Evolutionary conservation across 352 stramenopile genomes (phyloP).

Genomic region (Phytophthora podocarpi): DNA sequence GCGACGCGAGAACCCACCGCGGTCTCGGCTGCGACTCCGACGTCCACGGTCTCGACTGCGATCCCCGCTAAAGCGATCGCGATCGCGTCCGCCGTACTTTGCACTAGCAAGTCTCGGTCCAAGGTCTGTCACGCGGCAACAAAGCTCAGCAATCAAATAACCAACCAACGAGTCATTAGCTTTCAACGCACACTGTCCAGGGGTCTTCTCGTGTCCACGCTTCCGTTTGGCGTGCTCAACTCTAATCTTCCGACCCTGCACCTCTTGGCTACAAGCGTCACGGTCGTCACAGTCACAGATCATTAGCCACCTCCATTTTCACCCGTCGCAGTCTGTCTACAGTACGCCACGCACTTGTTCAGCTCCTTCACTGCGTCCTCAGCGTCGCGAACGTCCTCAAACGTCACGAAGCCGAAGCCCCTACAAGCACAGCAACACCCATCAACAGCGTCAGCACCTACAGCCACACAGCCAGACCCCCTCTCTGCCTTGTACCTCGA

Average conservation of each 20-base stretch:
- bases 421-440: slow-evolving; percentile 25
- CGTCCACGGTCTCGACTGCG: slow-evolving; percentile 53
- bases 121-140: slow-evolving; percentile 46
- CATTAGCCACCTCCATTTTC: slow-evolving; percentile 1
- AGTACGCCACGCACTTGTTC: slow-evolving; percentile 57
- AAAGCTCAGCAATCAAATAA: not conserved
- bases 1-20: slow-evolving; percentile 45
- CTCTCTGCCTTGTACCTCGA: slow-evolving; percentile 45
- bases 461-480: no score
- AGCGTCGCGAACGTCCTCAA: slow-evolving; percentile 76
- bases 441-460: not conserved
- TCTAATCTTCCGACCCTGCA: slow-evolving; percentile 71
- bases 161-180: not conserved
- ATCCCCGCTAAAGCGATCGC: slow-evolving; percentile 47
- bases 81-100: slow-evolving; percentile 66
- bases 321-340: no score
- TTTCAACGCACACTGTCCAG: slow-evolving; percentile 70
- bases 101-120: slow-evolving; percentile 71
- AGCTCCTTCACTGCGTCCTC: slow-evolving; percentile 82
- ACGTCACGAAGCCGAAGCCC: slow-evolving; percentile 82
- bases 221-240: slow-evolving; percentile 85
- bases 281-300: not conserved
- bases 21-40: slow-evolving; percentile 53
- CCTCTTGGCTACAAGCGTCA: slow-evolving; percentile 72
- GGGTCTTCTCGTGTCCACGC: slow-evolving; percentile 83